Conservation (phyloP, 106 monocot genomes). For the Dactylorhiza incarnata region DNA sequence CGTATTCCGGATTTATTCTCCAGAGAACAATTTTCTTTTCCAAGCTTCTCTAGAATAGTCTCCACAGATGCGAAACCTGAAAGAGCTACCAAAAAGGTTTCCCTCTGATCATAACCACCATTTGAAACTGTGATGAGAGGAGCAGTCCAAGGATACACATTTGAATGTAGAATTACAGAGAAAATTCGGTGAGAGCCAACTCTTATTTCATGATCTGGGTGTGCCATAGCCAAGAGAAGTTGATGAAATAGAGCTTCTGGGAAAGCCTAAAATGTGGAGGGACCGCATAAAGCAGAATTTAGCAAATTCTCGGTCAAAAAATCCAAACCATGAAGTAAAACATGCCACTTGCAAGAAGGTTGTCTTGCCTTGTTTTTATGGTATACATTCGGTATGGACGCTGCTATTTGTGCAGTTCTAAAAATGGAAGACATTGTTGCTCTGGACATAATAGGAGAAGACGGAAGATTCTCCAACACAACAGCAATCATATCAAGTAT, state of each 20-base stretch:
- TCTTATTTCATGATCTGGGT: constrained; percentile 70
- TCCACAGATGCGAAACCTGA: constrained; percentile 46
- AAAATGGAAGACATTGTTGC: constrained; percentile 48
- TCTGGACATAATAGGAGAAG: constrained; percentile 32
- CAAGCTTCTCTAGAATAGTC: constrained; percentile 18
- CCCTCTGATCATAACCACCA: constrained; percentile 26
- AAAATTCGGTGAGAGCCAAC: constrained; percentile 78
- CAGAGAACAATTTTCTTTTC: constrained; percentile 3
- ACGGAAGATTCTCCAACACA: constrained; percentile 48
- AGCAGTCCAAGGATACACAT: constrained; percentile 51
- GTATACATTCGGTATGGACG: constrained; percentile 48
- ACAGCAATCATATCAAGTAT: constrained; percentile 67
- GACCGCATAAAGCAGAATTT: constrained; percentile 1
- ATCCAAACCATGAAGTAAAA: not conserved
- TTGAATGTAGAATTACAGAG: constrained; percentile 49
- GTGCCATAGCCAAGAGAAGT: constrained; percentile 75
- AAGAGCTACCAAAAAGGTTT: constrained; percentile 39
- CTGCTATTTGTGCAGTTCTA: constrained; percentile 36
- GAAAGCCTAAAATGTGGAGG: constrained; percentile 46
- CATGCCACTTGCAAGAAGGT: not conserved
- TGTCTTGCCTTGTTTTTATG: constrained; percentile 60
- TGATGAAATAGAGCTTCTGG: constrained; percentile 95
- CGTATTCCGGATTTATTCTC: constrained; percentile 4
- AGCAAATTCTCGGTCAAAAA: not conserved
- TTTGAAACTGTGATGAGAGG: constrained; percentile 21